Evolutionary conservation across 2,329 filamentous ascomycete genomes (phyloP).

Genomic region (Endoconidiophora polonica): DNA sequence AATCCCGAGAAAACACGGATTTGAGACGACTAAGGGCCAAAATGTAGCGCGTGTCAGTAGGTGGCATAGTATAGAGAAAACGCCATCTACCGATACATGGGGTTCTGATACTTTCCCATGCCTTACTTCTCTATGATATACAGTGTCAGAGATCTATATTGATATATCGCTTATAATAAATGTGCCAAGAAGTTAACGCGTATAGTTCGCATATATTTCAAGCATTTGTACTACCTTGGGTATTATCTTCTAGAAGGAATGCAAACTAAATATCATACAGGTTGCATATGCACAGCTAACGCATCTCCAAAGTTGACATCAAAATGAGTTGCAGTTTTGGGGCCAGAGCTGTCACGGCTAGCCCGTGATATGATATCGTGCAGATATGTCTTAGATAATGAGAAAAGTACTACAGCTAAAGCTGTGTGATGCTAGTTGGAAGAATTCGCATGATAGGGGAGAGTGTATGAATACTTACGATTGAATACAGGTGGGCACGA

Average conservation of each 20-base stretch:
- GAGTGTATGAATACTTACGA: constrained; percentile 9
- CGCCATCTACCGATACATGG: constrained; percentile 34
- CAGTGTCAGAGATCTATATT: constrained; percentile 15
- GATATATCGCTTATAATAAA: background rate
- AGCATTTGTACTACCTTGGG: no score
- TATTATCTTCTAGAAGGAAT: background rate
- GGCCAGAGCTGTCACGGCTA: no score
- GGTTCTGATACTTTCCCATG: constrained; percentile 28
- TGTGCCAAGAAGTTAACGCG: background rate
- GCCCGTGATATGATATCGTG: no score
- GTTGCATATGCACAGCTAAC: no score
- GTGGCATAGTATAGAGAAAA: constrained; percentile 28
- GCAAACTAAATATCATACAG: no score
- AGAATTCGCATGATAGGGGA: background rate
- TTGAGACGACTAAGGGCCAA: constrained; percentile 27
- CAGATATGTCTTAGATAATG: no score
- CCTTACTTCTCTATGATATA: constrained; percentile 23
- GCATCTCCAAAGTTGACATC: no score
- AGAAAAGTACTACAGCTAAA: no score
- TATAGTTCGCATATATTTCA: background rate
- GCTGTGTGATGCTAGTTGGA: no score
- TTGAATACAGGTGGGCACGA: constrained; percentile 17
- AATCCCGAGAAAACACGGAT: constrained; percentile 22
- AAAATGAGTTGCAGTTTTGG: no score
- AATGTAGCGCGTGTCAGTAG: constrained; percentile 26